Base-by-base conservation (phyloP, 2,329 filamentous ascomycete genomes). In the Hymenoscyphus infarciens region DNA sequence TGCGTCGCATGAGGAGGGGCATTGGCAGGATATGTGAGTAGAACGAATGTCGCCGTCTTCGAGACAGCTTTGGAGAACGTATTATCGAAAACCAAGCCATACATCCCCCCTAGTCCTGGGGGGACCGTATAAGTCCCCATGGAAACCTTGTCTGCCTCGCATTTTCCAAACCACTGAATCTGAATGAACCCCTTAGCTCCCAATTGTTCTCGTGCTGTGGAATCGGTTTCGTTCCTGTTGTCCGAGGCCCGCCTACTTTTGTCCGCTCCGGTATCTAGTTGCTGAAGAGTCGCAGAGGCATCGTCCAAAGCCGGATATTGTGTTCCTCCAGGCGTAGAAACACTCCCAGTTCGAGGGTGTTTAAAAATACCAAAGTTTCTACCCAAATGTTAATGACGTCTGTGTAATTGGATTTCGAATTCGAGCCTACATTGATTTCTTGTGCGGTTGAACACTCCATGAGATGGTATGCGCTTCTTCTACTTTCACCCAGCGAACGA, bases 311-410 rank as follows among this genome's bases (percentile, higher is more conserved):
- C 55, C 4, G 66, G 58, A 38, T 60, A 56, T 60, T 63, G 63
- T 38, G 61, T 66, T 56, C 52, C 64, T 10, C 58, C 62, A 25
- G 62, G 55, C 7, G 67, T 67, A 59, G 66, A 70, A 54, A 59
- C 62, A 66, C 59, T 70, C 60, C 65, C 69, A 61, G 60, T 88
- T 68, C 93, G 92, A 1, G 95, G 94, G 75, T 98, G 95, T 76
- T 97, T 98, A 78, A 99, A 96, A 73, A 99, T 90, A 74, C 93
- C 95, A 75, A 99, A 97, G 79, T 98, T 97, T 77, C 87, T 89
- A 72, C 31, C 61, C 56, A 5, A 56, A 52, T 29, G 63, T 74
- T 57, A 74, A 67, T 59, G 60, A 59, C 56, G 25, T 10, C 52
- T 6, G 25, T 22, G n/a, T 54, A 8, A 15, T 27, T 31, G 6